Evolutionary conservation across 768 basidiomycete genomes (phyloP).

Genomic region (Collybia sp.): DNA sequence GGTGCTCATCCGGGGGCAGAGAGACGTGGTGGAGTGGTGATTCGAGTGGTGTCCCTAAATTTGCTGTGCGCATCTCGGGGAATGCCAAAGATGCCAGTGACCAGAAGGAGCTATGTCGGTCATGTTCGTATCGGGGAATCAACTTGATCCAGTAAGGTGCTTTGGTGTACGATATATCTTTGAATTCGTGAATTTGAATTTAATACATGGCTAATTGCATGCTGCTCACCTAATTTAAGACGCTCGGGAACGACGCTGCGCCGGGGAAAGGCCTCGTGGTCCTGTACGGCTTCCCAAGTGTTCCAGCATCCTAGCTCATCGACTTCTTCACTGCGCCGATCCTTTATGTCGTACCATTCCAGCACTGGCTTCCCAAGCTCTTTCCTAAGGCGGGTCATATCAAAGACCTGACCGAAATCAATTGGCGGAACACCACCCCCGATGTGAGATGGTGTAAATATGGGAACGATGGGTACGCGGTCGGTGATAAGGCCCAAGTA

Average conservation of each 20-base stretch:
- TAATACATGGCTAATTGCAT: neutral
- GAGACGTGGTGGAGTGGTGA: constrained; percentile 34
- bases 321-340: constrained; percentile 27
- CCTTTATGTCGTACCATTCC: constrained; percentile 65
- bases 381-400: constrained; percentile 45
- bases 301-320: constrained; percentile 59
- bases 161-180: constrained; percentile 51
- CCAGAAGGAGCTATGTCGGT: constrained; percentile 41
- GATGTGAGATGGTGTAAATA: constrained; percentile 57
- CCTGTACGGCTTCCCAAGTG: constrained; percentile 42
- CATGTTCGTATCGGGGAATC: constrained; percentile 38
- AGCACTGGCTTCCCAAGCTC: constrained; percentile 42
- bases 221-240: constrained; percentile 34
- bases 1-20: constrained; percentile 46
- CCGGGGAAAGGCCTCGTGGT: constrained; percentile 31
- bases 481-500: constrained; percentile 56
- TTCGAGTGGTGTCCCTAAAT: constrained; percentile 32
- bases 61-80: constrained; percentile 35
- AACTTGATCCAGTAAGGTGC: constrained; percentile 45
- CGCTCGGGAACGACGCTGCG: constrained; percentile 28
- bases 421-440: constrained; percentile 43
- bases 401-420: constrained; percentile 57
- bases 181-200: constrained; percentile 10
- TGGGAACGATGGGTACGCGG: constrained; percentile 53
- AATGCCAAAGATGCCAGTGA: constrained; percentile 41